Evolutionary conservation across 129 eudicot species (phyloP), one percentile per base, ranked within the genome.

Genomic region (Heracleum sosnowskyi): DNA sequence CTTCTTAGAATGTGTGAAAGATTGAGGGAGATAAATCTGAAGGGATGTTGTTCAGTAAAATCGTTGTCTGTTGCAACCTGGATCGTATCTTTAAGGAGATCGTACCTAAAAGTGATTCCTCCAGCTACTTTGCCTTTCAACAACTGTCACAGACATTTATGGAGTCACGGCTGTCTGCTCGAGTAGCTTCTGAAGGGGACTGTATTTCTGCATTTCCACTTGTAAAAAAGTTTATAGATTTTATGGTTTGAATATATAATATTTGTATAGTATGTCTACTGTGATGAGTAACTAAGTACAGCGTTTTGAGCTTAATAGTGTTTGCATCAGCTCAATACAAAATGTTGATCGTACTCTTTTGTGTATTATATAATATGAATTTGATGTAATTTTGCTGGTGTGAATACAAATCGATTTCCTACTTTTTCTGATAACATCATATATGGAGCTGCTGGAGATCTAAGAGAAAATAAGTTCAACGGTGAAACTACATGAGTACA

Each of bases 151-250:
- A 45, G 39, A 44, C 69, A 84, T 73, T 69, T 79, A 37, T 77
- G 83, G 85, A 81, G 73, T 35, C 96, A 90, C 74, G 96, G 96
- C 64, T 88, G 96, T 51, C 81, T 36, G 17, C 82, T 90, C 37
- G 73, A 77, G 36, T 82, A 74, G 73, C 35, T 46, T 16, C 2
- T 7, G 24, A 24, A 4, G 26, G 18, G 40, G 39, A 41, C 35
- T 29, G 72, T 66, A 17, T 13, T 66, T 66, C 47, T 24, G 20
- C 33, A 74, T 17, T 28, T 22, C 60, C 33, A 11, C 55, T 74
- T 74, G 39, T 44, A 74, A 74, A 17, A 42, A 9, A 26, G 10
- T 11, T 28, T 31, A 13, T 42, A 40, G 60, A 26, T 44, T 17
- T 41, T 44, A 26, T 74, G 15, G 28, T 13, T 28, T 26, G 16